These are phyloP conservation scores for Carex scoparia DNA, from an alignment of 176 grass and related monocot species.

Conservation along the genomic window DNA sequence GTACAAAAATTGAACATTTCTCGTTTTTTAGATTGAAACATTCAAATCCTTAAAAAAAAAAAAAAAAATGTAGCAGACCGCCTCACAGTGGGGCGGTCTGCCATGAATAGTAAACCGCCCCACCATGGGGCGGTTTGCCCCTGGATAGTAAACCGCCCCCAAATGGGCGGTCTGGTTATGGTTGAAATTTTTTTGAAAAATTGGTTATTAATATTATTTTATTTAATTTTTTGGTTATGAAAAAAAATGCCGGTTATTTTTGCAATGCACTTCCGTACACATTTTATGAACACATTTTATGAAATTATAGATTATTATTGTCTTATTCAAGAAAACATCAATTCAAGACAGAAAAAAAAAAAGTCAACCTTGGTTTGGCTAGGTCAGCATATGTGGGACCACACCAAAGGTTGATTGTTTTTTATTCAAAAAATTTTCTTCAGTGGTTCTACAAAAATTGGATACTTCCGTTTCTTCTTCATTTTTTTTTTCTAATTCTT, in stretches of 20 bases:
- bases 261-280: not conserved
- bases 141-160: no score
- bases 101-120: no score
- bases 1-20: no score
- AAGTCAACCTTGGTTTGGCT: not conserved
- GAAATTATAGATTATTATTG: not conserved
- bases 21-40: no score
- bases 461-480: not conserved
- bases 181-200: no score
- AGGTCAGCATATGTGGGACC: not conserved
- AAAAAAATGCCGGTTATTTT: not conserved
- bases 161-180: no score
- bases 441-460: not conserved
- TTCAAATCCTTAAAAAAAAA: no score
- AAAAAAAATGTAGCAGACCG: no score
- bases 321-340: not conserved
- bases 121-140: no score
- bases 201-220: no score
- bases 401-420: not conserved
- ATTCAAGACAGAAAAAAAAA: not conserved
- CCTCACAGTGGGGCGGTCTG: no score
- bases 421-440: not conserved
- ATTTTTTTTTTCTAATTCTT: not conserved
- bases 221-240: no score
- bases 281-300: slow-evolving; percentile 1